These are phyloP conservation scores for Trichomonas vaginalis DNA, from an alignment of 208 protist genomes.

Conservation along the genomic window DNA sequence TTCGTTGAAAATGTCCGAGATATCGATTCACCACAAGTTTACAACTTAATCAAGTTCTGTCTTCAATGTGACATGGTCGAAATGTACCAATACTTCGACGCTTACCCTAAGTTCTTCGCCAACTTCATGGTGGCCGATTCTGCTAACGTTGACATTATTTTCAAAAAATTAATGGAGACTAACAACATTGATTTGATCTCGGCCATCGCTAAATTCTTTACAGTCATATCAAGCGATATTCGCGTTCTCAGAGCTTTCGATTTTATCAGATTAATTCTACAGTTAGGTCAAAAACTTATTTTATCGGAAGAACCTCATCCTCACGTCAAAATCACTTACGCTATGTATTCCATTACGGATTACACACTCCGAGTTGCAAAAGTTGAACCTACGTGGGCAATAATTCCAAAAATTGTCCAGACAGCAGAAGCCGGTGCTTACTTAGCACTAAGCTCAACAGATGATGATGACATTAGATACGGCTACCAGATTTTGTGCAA, in stretches of 20 bases:
- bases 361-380: neutral
- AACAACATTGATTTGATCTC: neutral
- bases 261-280: neutral
- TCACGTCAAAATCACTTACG: neutral
- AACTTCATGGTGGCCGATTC: neutral
- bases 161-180: neutral
- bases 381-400: neutral
- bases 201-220: neutral
- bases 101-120: neutral
- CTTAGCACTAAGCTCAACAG: neutral
- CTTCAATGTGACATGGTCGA: neutral
- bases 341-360: neutral
- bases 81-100: neutral
- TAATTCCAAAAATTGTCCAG: neutral
- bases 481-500: neutral
- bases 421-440: neutral
- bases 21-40: neutral
- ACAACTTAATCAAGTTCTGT: neutral
- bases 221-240: too few species aligned
- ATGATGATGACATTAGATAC: neutral
- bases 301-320: neutral
- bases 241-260: neutral
- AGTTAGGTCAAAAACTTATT: neutral
- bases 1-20: neutral
- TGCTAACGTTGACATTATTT: neutral